A percentile compares a stretch with the other conserved stretches of the same genome.
phyloP scores from a whole-genome alignment of 2,329 filamentous ascomycete genomes.

The Cryphonectria carpinicola region DNA sequence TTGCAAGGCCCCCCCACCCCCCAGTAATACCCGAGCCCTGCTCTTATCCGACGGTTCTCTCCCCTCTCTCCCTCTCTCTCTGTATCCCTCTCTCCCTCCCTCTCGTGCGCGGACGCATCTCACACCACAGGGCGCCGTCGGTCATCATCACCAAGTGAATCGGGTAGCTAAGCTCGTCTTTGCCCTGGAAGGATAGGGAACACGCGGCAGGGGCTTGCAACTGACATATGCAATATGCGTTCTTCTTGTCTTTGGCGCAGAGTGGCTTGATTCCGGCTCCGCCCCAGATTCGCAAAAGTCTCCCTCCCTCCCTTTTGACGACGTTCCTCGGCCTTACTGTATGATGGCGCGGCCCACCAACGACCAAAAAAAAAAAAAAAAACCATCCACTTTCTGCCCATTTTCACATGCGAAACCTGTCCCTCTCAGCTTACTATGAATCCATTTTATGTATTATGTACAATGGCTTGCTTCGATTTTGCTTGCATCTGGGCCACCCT shows the following conservation, averaged over 20 bases:
- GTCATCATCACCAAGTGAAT: background rate
- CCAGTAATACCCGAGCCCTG: background rate
- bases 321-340: background rate
- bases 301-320: background rate
- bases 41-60: background rate
- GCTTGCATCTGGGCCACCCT: background rate
- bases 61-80: too few species aligned
- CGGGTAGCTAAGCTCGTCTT: background rate
- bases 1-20: background rate
- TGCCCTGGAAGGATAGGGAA: background rate
- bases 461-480: background rate
- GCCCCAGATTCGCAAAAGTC: background rate
- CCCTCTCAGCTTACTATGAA: background rate
- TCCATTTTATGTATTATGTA: background rate
- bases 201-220: background rate
- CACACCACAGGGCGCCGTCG: background rate
- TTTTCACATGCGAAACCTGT: background rate
- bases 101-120: background rate
- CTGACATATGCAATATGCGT: conserved; percentile 1
- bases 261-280: background rate
- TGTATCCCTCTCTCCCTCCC: background rate
- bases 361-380: background rate
- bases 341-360: background rate
- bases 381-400: background rate
- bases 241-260: background rate